Conservation (phyloP, 345 rosid species). For the Arabidopsis thaliana region DNA sequence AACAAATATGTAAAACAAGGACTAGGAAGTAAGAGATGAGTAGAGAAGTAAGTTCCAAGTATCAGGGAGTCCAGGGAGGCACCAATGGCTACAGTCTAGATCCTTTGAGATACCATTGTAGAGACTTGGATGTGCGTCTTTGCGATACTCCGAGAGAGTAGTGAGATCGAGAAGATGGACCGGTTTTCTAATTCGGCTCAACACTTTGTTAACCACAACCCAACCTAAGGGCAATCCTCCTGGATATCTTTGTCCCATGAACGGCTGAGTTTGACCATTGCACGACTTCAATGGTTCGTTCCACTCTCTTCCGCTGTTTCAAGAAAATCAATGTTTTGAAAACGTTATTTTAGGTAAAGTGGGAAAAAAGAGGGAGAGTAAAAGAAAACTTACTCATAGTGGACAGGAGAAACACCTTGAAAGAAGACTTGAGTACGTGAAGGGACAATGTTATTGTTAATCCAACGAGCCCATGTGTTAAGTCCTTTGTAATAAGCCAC, state of each 20-base stretch:
- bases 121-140: constrained; percentile 77
- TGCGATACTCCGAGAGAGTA: constrained; percentile 60
- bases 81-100: constrained; percentile 91
- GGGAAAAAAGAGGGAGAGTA: background rate
- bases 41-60: constrained; percentile 82
- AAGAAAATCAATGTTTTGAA: constrained; percentile 12
- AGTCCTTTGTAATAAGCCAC: constrained; percentile 84
- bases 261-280: constrained; percentile 65
- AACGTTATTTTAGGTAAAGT: constrained; percentile 2
- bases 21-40: constrained; percentile 57
- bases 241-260: constrained; percentile 64
- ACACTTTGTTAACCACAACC: constrained; percentile 72
- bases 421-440: constrained; percentile 75
- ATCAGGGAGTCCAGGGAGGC: constrained; percentile 95
- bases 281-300: constrained; percentile 65
- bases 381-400: constrained; percentile 72
- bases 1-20: constrained; percentile 19
- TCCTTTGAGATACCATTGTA: constrained; percentile 52
- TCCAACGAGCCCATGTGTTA: constrained; percentile 97
- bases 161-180: constrained; percentile 79
- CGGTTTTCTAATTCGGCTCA: constrained; percentile 73
- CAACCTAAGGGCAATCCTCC: constrained; percentile 73
- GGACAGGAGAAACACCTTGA: constrained; percentile 86
- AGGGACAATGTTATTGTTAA: constrained; percentile 63
- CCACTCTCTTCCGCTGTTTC: constrained; percentile 83